Evolutionary conservation across 768 basidiomycete species (phyloP), one percentile per base, ranked within the genome.

Genomic region (Suillus clintonianus): DNA sequence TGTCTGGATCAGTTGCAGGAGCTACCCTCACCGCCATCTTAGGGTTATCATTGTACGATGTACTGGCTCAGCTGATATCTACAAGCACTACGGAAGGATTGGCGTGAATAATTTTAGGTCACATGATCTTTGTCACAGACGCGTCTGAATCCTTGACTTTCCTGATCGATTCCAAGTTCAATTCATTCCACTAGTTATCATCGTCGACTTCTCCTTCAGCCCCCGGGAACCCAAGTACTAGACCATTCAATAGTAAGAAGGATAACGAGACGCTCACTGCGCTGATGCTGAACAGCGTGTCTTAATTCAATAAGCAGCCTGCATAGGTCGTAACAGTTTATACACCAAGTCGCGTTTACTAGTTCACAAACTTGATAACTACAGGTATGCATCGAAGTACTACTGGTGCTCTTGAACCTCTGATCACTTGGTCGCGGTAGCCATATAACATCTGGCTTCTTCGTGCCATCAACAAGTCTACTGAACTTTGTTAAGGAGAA

Each of bases 1-100:
- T 86, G 81, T 64, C 73, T 91, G 67, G 84, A 86, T 41, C 74
- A 72, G 54, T 71, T 82, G 56, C 9, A 27, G 27, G 56, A 57
- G 19, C 24, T 57, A 17, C 24, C 55, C 55, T 39, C 17, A 7
- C 5, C 24, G 27, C 24, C 1, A 27, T 24, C 24, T 41, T 57
- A 41, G 17, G 24, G 24, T 57, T 57, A 19, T 17, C 24, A 41
- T 19, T 19, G 36, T 56, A 57, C 17, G 24, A 57, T 41, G 56
- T 41, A 41, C 8, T 17, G 8, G 22, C 36, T 27, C 24, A 11
- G 24, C n/a, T 56, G 15, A 15, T 24, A 17, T 17, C 17, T 27
- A 27, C 9, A 19, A 19, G 27, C 10, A 27, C 27, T 27, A 27
- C 27, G 47, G 47, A 34, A 34, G 8, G 7, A 8, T 34, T 34